These are phyloP conservation scores for Psidium friedrichsthalianum DNA, from an alignment of 345 rosid species.

Conservation along the genomic window DNA sequence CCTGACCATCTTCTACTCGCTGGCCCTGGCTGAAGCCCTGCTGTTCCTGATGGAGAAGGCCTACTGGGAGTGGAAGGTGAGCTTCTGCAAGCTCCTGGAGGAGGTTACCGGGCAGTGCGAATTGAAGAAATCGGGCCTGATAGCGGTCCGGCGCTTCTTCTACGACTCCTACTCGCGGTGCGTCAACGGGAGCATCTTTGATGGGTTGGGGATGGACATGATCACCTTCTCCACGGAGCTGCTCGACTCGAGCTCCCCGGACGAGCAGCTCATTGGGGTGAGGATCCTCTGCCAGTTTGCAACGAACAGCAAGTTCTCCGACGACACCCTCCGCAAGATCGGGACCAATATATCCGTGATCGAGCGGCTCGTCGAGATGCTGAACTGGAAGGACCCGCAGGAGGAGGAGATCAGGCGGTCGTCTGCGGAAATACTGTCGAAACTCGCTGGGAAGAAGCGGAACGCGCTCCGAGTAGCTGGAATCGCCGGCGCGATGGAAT, in stretches of 20 bases:
- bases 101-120: slow-evolving; percentile 62
- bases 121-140: slow-evolving; percentile 48
- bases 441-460: slow-evolving; percentile 66
- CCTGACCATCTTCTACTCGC: slow-evolving; percentile 60
- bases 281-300: slow-evolving; percentile 57
- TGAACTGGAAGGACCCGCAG: slow-evolving; percentile 86
- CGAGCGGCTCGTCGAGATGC: slow-evolving; percentile 76
- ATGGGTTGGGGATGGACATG: slow-evolving; percentile 85
- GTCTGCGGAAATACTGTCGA: slow-evolving; percentile 67
- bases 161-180: slow-evolving; percentile 82
- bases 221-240: slow-evolving; percentile 67
- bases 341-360: slow-evolving; percentile 51
- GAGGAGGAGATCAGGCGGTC: slow-evolving; percentile 74
- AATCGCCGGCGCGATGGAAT: slow-evolving; percentile 86
- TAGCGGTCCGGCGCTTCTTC: slow-evolving; percentile 64
- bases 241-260: slow-evolving; percentile 54
- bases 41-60: slow-evolving; percentile 77
- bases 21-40: slow-evolving; percentile 78
- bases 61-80: slow-evolving; percentile 58
- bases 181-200: slow-evolving; percentile 75
- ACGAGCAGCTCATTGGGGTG: slow-evolving; percentile 79
- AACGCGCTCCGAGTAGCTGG: slow-evolving; percentile 73
- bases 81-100: slow-evolving; percentile 45
- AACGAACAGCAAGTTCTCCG: slow-evolving; percentile 27
- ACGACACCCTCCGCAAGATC: slow-evolving; percentile 77